These are phyloP conservation scores for Roridomyces roridus DNA, from an alignment of 768 basidiomycete species.

Conservation along the genomic window DNA sequence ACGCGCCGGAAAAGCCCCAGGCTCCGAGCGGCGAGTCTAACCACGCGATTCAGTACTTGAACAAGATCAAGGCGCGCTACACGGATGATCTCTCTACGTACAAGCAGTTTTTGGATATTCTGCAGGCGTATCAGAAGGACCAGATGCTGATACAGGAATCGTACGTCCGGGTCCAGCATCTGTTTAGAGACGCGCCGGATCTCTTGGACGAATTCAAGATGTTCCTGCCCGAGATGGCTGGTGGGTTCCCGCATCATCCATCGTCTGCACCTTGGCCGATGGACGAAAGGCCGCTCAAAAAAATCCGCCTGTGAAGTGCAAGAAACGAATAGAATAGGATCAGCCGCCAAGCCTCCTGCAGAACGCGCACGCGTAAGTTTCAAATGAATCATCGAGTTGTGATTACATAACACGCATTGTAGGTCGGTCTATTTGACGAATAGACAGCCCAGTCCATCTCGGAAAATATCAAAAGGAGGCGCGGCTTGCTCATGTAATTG, in stretches of 20 bases:
- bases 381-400: conserved; percentile 1
- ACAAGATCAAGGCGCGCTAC: conserved; percentile 97
- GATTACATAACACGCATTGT: too few relatives aligned
- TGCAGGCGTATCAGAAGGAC: conserved; percentile 89
- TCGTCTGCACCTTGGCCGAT: conserved; percentile 45
- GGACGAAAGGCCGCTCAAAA: conserved; percentile 48
- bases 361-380: conserved; percentile 57
- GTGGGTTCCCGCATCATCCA: conserved; percentile 58
- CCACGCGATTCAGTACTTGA: conserved; percentile 96
- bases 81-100: conserved; percentile 90
- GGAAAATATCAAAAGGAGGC: too few relatives aligned
- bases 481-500: too few relatives aligned
- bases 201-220: conserved; percentile 82
- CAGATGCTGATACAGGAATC: conserved; percentile 78
- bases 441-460: too few relatives aligned
- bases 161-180: conserved; percentile 77
- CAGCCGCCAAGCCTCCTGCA: conserved; percentile 59
- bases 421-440: too few relatives aligned
- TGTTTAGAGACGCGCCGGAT: conserved; percentile 85
- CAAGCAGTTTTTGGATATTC: conserved; percentile 87
- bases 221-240: conserved; percentile 73
- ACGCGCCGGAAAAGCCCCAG: conserved; percentile 53
- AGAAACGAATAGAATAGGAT: conserved; percentile 77
- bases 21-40: conserved; percentile 74
- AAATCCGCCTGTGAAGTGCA: conserved; percentile 56